These are phyloP conservation scores for Avena eriantha DNA, from an alignment of 176 grass and related monocot species.

Conservation along the genomic window DNA sequence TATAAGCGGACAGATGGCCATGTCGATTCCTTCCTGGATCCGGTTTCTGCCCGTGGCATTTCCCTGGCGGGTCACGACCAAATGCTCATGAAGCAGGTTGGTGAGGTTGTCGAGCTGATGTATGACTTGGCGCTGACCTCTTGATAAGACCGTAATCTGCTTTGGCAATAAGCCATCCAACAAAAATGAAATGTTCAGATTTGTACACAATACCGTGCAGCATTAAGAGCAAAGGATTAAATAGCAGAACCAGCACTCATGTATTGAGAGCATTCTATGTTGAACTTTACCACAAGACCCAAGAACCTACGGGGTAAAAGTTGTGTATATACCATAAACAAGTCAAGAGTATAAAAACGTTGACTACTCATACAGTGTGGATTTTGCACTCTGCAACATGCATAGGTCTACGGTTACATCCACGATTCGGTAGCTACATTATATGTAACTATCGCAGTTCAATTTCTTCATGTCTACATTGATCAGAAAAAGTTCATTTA, in stretches of 20 bases:
- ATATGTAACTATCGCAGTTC: neutral
- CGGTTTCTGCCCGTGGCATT: conserved; percentile 45
- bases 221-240: neutral
- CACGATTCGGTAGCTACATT: neutral
- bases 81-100: conserved; percentile 73
- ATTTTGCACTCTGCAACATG: conserved; percentile 16
- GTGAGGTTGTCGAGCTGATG: conserved; percentile 88
- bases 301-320: neutral
- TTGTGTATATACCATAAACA: neutral
- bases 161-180: conserved; percentile 31
- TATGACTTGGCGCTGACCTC: conserved; percentile 85
- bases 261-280: neutral
- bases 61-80: conserved; percentile 51
- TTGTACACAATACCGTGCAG: conserved; percentile 20
- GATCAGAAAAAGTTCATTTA: neutral
- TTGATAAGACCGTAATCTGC: conserved; percentile 72
- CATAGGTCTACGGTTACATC: conserved; percentile 3
- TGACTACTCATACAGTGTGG: neutral
- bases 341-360: neutral
- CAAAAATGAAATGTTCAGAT: neutral
- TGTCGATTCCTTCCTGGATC: conserved; percentile 53
- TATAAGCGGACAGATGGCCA: conserved; percentile 54
- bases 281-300: conserved; percentile 2
- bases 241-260: neutral
- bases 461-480: conserved; percentile 11